Base-by-base conservation (phyloP, 106 monocot genomes). In the Dendrobium nobile region DNA sequence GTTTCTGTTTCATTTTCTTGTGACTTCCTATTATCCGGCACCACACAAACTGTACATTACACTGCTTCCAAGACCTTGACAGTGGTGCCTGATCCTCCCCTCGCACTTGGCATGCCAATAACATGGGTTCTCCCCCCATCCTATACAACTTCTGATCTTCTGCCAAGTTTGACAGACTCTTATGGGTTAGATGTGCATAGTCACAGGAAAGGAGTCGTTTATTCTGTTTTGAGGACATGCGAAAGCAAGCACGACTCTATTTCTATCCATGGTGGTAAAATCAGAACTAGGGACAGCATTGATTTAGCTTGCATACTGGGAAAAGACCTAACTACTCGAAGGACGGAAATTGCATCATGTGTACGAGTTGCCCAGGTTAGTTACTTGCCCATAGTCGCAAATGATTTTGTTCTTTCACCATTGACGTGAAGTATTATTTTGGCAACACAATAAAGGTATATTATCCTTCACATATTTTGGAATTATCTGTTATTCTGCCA, bases 51-150 rank as follows among this genome's bases (percentile, higher is more conserved):
- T 73, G 77, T 84, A 41, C 37, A 67, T 76, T 99, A 95, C 79
- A 90, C 87, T 78, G 85, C 88, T 41, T 95, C 91, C 15, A 81
- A 86, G 70, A 67, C 27, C 10, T 51, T 99, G 73, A 88, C 79
- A 77, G 92, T 99, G 31, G 84, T 95, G 48, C 47, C 95, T 61
- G 88, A 90, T 75, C 91, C 90, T 59, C 95, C 98, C 72, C 85
- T 99, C 31, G 91, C 89, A 78, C 92, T 95, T 81, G 98, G 95
- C 33, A 79, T 93, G 56, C 91, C 89, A 68, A 79, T 87, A 81
- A 99, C 98, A 43, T 99, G 95, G 98, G 40, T 99, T 48, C 86
- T 99, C 10, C 98, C 98, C 61, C 95, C 98, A 33, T 99, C 87
- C 79, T 99, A 95, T 80, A 93, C 86, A 7, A 88, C 89, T 43